Evolutionary conservation across 192 early-diverging fungal species (phyloP), one percentile per base, ranked within the genome.

Genomic region (Umbelopsis ramanniana): DNA sequence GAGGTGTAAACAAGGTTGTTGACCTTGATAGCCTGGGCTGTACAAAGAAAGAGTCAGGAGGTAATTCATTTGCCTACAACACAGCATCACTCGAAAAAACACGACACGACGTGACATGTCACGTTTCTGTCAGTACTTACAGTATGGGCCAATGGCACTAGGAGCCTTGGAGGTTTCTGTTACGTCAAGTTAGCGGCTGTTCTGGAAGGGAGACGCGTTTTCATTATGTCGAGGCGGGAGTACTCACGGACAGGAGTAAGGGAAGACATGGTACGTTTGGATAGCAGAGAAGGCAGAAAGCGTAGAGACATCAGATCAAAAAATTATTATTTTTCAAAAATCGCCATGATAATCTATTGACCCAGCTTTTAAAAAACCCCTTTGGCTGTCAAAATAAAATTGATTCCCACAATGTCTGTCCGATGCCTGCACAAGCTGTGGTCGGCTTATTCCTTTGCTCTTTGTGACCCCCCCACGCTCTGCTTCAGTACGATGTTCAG

Each of bases 1-100:
- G 93, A 95, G 23, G 90, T 92, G 74, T 88, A 98, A 9, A 95
- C 89, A 66, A 94, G 79, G 52, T 90, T 91, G 83, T 96, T 93
- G 48, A 90, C 90, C 23, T 92, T 83, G 70, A 98, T 89, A 24
- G 92, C 96, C 70, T 86, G 85, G 29, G 86, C 87, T 89, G 69
- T 60, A 66, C n/a, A 63, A 46, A 17, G 57, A 35, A 72, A 53
- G 54, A 70, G 29, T 29, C 29, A 29, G 29, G 1, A 29, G 1
- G 29, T 1, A 29, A 29, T 29, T 29, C 29, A 1, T 2, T 29
- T 3, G 1, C 3, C 29, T 43, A 43, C 40, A 43, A 40, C 38
- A 40, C 38, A 8, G 8, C 38, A 40, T 6, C 8, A 43, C 40
- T 11, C 40, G 11, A 43, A 43, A 6, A 29, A 29, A 29, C 29